Evolutionary conservation across 2,329 filamentous ascomycete species (phyloP).

Genomic region (Penicillium nordicum): DNA sequence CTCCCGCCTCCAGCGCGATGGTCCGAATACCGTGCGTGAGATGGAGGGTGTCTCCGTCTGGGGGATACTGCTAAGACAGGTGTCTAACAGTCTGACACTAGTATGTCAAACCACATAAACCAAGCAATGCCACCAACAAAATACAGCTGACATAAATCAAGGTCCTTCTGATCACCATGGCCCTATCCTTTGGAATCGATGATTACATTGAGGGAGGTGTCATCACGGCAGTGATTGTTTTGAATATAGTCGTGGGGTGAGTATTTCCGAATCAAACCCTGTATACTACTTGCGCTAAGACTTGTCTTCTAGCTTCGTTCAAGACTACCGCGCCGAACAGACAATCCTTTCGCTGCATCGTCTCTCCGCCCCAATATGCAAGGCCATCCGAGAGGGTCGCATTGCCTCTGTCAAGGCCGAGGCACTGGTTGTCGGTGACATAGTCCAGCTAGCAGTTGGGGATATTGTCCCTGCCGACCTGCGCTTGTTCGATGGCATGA

Average conservation of each 20-base stretch:
- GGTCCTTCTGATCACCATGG: constrained; percentile 74
- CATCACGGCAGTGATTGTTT: constrained; percentile 56
- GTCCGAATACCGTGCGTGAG: constrained; percentile 68
- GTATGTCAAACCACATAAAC: constrained; percentile 38
- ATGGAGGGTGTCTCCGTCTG: constrained; percentile 69
- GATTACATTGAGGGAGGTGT: constrained; percentile 59
- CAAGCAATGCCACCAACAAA: background rate
- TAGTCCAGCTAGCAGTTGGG: constrained; percentile 52
- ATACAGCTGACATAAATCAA: constrained; percentile 31
- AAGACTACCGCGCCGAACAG: constrained; percentile 59
- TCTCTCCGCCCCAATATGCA: constrained; percentile 55
- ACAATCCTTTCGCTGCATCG: constrained; percentile 57
- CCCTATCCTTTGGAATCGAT: constrained; percentile 54
- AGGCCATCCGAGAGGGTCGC: constrained; percentile 55
- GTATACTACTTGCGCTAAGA: background rate
- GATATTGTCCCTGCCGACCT: constrained; percentile 60
- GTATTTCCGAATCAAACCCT: background rate
- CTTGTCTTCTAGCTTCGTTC: constrained; percentile 44
- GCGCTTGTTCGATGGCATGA: constrained; percentile 58
- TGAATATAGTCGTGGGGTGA: constrained; percentile 55
- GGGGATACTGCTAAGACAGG: constrained; percentile 72
- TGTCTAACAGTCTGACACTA: constrained; percentile 72
- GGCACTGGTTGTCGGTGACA: constrained; percentile 59
- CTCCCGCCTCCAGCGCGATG: constrained; percentile 63
- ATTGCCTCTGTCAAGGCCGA: constrained; percentile 51